Base-by-base conservation (phyloP, 2,329 filamentous ascomycete species). In the Hirsutella rhossiliensis region DNA sequence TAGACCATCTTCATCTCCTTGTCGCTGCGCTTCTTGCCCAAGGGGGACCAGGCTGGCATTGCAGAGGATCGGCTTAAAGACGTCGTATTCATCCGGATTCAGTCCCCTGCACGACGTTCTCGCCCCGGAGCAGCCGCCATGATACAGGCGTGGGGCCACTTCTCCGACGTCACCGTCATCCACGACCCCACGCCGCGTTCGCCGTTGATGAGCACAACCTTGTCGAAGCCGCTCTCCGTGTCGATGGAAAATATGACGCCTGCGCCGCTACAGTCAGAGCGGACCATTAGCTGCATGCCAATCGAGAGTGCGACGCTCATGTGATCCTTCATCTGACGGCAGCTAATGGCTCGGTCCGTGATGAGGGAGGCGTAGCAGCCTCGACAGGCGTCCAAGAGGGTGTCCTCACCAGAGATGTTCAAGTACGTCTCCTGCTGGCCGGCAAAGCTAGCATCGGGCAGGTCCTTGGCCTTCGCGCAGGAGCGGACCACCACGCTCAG, bases 191-290 rank as follows among this genome's bases (percentile, higher is more conserved):
- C n/a, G n/a, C n/a, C n/a, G n/a, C n/a, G n/a, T n/a, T n/a, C n/a
- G n/a, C n/a, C n/a, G n/a, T n/a, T n/a, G n/a, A n/a, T 64, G 41
- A 65, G 52, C n/a, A 65, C 58, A 15, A 63, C 50, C 47, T 62
- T 62, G 47, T 64, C 57, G 32, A 62, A 64, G 7, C 61, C 62
- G 27, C 56, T 63, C 45, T 64, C 61, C 2, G 62, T 64, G 45
- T 66, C 61, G 20, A 64, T 60, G 30, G 62, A 61, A 49, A 65
- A 65, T 60, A 66, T 65, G 39, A 64, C 62, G 17, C 63, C 63
- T 6, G 62, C 59, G 11, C 59, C 60, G 5, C 57, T 47, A 13
- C 47, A 20, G 44, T 63, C 61, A 11, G 63, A 63, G 29, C 59
- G 58, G 45, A 56, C 55, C 57, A 60, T 59, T 13, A 44, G 48